Evolutionary conservation across 257 asterid genomes (phyloP).

Genomic region (Solanum bulbocastanum): DNA sequence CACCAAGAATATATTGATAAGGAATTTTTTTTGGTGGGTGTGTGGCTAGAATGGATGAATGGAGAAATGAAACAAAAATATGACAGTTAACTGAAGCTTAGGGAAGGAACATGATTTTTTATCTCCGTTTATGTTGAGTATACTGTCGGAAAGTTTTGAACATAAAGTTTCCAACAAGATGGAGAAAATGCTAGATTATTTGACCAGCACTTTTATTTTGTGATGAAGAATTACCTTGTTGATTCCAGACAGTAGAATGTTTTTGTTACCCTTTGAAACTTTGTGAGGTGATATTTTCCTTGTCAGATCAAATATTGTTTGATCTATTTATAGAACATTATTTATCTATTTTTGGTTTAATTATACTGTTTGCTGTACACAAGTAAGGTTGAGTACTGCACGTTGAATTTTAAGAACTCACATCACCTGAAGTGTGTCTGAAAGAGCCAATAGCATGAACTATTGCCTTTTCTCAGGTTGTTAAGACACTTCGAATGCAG

Average conservation of each 20-base stretch:
- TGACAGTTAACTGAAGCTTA: neutral
- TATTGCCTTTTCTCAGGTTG: neutral
- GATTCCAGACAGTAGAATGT: neutral
- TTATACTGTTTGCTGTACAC: neutral
- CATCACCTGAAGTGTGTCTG: neutral
- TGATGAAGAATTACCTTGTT: neutral
- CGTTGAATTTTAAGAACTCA: neutral
- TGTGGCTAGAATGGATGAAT: neutral
- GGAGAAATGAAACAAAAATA: neutral
- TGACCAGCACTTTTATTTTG: neutral
- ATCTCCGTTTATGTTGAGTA: neutral
- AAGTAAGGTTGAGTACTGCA: neutral
- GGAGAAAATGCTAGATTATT: neutral
- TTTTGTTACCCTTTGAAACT: neutral
- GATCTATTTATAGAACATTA: neutral
- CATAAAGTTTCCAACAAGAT: neutral
- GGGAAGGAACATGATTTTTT: neutral
- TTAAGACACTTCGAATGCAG: neutral
- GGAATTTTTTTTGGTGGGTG: neutral
- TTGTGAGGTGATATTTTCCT: neutral
- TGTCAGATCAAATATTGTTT: neutral
- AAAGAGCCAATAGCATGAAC: neutral
- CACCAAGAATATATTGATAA: neutral
- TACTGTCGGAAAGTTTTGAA: neutral
- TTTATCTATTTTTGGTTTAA: neutral